phyloP scores from a whole-genome alignment of 106 monocot genomes.

The Iris macrosiphon region DNA sequence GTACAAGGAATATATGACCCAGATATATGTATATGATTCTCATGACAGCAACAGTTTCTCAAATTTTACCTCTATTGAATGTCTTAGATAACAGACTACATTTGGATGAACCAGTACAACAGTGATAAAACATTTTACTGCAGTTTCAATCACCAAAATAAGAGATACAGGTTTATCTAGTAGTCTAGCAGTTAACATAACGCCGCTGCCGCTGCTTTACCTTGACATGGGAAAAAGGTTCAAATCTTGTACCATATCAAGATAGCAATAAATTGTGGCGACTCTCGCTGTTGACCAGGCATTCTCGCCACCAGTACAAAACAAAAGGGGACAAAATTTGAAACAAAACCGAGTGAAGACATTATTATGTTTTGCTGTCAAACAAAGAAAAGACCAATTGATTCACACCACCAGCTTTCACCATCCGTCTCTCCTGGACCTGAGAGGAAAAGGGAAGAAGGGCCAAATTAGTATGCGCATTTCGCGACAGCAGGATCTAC shows the following conservation, averaged over 20 bases:
- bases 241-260: slow-evolving; percentile 36
- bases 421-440: slow-evolving; percentile 49
- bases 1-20: too few relatives aligned
- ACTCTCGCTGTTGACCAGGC: slow-evolving; percentile 5
- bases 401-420: slow-evolving; percentile 19
- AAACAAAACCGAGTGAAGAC: neutral
- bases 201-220: slow-evolving; percentile 11
- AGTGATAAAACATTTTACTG: neutral
- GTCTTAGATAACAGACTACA: too few relatives aligned
- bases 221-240: slow-evolving; percentile 27
- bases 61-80: too few relatives aligned
- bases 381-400: neutral
- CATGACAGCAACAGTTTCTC: too few relatives aligned
- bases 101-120: too few relatives aligned
- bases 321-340: neutral
- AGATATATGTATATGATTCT: too few relatives aligned
- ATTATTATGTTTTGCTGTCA: slow-evolving; percentile 14
- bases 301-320: neutral
- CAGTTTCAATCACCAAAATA: neutral
- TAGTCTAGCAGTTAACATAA: too few relatives aligned
- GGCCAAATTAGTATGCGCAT: neutral
- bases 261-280: slow-evolving; percentile 20
- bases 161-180: too few relatives aligned
- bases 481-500: neutral
- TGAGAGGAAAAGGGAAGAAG: slow-evolving; percentile 9